Base-by-base conservation (phyloP, 768 basidiomycete species). In the Collybia mongolica region DNA sequence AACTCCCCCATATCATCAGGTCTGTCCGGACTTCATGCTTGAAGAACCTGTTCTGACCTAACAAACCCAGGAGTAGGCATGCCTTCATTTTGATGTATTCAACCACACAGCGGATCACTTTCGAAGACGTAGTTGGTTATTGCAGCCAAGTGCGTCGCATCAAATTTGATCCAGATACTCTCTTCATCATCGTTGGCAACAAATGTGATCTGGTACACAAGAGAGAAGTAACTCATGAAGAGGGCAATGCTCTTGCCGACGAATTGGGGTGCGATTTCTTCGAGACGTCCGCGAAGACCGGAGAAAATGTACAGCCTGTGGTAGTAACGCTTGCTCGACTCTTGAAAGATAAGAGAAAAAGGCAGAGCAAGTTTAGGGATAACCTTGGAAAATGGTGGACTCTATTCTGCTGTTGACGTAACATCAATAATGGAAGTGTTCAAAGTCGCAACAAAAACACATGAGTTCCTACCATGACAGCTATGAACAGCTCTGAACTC, bases 221-320 rank as follows among this genome's bases (percentile, higher is more conserved):
- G 19, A 54, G 65, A 22, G 60, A 61, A 39, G 60, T 68, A 6
- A 56, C 57, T 0, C 12, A 44, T 17, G 59, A 64, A 22, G 65
- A 65, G 45, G 64, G 65, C 6, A 23, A 18, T 12, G 58, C 52
- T 11, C 58, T 68, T 12, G 65, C 65, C 9, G 44, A 49, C 15
- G 54, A 60, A 43, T 53, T 68, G 3, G 65, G 60, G 2, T 66
- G 65, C 39, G 52, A 51, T 1, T 68, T 65, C 50, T 55, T 59
- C 39, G 65, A 68, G 48, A 61, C 60, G 17, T 68, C 66, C 5
- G 59, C 66, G n/a, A 63, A 63, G 41, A 56, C 60, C 1, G 62
- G 59, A 23, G 52, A 62, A 26, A 64, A 65, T 36, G 52, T 66
- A 3, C 58, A 66, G n/a, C 48, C 49, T 12, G 55, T 55, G 2